Evolutionary conservation across 2,329 filamentous ascomycete species (phyloP).

Genomic region (Coniochaeta sp.): DNA sequence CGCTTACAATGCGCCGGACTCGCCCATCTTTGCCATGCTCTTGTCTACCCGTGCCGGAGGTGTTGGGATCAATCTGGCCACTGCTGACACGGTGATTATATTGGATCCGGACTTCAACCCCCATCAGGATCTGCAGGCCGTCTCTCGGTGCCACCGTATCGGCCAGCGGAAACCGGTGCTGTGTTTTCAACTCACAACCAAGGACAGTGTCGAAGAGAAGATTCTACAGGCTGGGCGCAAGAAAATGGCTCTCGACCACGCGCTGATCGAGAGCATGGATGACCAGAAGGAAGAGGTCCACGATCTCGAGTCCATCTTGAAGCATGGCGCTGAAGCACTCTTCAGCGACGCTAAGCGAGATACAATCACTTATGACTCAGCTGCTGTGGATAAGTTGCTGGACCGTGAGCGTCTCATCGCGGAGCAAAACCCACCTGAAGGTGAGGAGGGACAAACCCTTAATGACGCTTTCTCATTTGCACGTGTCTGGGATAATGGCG

Average conservation of each 20-base stretch:
- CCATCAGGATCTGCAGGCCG: conserved; percentile 92
- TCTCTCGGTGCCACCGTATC: conserved; percentile 91
- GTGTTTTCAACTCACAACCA: conserved; percentile 90
- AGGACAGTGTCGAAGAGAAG: conserved; percentile 83
- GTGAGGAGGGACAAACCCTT: conserved; percentile 42
- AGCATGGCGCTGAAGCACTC: conserved; percentile 77
- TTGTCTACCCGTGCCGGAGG: conserved; percentile 91
- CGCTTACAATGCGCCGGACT: conserved; percentile 80
- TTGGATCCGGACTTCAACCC: conserved; percentile 97
- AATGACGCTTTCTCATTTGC: conserved; percentile 86
- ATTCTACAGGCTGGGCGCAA: conserved; percentile 93
- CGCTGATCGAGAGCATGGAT: conserved; percentile 87
- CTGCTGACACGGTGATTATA: conserved; percentile 96
- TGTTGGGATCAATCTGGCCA: conserved; percentile 95
- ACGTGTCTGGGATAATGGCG: conserved; percentile 84
- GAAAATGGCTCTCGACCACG: conserved; percentile 93
- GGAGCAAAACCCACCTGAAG: conserved; percentile 38
- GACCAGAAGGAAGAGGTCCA: conserved; percentile 65
- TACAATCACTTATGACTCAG: conserved; percentile 73
- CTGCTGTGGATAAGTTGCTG: conserved; percentile 82
- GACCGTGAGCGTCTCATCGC: conserved; percentile 45
- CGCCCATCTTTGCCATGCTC: conserved; percentile 79
- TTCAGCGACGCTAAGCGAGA: conserved; percentile 69
- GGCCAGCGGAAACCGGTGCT: conserved; percentile 94
- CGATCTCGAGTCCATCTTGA: conserved; percentile 81